Base-by-base conservation (phyloP, 192 early-diverging fungal genomes). In the Oehlia diaphana region DNA sequence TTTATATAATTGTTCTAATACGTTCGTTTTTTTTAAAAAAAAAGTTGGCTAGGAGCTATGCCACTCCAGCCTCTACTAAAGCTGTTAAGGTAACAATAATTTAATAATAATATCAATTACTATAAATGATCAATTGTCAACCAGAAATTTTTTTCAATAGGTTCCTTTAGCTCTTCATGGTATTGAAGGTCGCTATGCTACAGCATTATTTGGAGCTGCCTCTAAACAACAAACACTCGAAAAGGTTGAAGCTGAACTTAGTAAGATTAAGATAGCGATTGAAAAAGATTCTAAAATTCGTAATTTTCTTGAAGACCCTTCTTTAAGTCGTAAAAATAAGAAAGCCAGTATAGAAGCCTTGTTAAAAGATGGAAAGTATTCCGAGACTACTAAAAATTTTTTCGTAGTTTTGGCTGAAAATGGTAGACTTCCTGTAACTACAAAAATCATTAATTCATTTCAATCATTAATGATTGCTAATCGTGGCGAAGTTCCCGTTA, bases 131-230 rank as follows among this genome's bases (percentile, higher is more conserved):
- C 16, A 19, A 21, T 21, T 58, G 16, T n/a, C 6, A 21, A 58
- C 19, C 3, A 42, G 39, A 42, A 58, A 4, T 16, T 21, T 19
- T 58, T 58, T 33, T 14, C 19, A 37, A 13, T 28, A 97, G 94
- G 89, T 92, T 65, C 95, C 96, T 26, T 72, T 95, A 44, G 88
- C 91, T 64, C 89, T 99, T 69, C 92, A 94, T 89, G 96, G 96
- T 71, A 94, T 99, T 84, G 95, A 97, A 62, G 97, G 97, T 82
- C 94, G 96, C 82, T 99, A 99, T 85, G 96, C 97, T 68, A 97
- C 96, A 19, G 97, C 97, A 64, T 91, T 99, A 73, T 99, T 92
- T 91, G 88, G 94, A 71, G 97, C 97, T 75, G 97, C 97, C 28
- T 87, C 92, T 80, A 94, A 93, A 82, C 89, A 92, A 88, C 90